Base-by-base conservation (phyloP, 2,329 filamentous ascomycete genomes). In the Sarocladium oryzae region DNA sequence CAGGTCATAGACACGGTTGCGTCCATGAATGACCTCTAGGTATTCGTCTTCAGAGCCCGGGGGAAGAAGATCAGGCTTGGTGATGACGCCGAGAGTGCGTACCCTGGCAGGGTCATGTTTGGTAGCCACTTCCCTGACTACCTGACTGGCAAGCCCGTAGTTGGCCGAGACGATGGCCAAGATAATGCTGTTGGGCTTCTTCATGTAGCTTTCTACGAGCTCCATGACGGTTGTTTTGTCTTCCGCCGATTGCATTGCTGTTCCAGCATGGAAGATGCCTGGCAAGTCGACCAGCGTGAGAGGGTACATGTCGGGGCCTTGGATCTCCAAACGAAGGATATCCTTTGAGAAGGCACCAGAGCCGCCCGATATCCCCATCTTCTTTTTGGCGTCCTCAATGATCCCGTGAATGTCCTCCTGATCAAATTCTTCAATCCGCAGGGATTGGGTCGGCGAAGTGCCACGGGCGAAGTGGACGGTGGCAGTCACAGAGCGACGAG, bases 31-130 rank as follows among this genome's bases (percentile, higher is more conserved):
- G 1, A 70, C 45, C 7, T 57, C 54, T 2, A 68, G 55, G 55
- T 67, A 77, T 6, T 55, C 59, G 51, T 54, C 53, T 78, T 70
- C 9, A 68, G 67, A 71, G 3, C 66, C 69, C 1, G 60, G 53
- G 4, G 57, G 57, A 2, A 75, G 57, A 5, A 61, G 60, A 55
- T 81, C 78, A 0, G 75, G 74, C 58, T 81, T 81, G 0, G 79
- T 84, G 51, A 84, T 72, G 51, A 84, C 73, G 0, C 79, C 76
- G 0, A 83, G 62, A 0, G 79, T 83, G 2, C 79, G 71, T 2
- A 62, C 55, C 13, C 69, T 66, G 1, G 66, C 56, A 1, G 65
- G 63, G 54, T 82, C 77, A 26, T 73, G 58, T 13, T 65, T 57
- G 16, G 67, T 64, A 2, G 69, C 72, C 11, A 71, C 65, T 0